phyloP scores from a whole-genome alignment of 257 asterid species.

The Petunia secreta region DNA sequence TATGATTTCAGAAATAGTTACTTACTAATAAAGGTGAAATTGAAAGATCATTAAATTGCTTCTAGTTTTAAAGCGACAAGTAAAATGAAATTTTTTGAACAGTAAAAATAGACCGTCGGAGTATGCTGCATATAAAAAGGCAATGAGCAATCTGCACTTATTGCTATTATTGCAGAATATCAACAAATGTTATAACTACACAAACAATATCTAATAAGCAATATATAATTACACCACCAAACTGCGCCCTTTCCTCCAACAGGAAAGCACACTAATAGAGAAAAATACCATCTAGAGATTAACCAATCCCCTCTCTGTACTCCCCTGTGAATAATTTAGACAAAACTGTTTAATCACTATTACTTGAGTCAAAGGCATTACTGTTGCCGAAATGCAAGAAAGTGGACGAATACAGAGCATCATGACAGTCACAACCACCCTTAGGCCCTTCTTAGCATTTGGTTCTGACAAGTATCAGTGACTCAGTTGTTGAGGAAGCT shows the following conservation, averaged over 20 bases:
- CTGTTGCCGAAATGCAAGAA: constrained; percentile 2
- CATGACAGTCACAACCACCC: constrained; percentile 8
- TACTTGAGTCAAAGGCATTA: neutral
- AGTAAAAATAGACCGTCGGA: too few species aligned
- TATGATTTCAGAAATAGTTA: too few species aligned
- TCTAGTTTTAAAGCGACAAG: too few species aligned
- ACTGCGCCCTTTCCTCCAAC: neutral
- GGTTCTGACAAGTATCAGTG: neutral
- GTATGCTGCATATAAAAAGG: too few species aligned
- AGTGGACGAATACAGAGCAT: neutral
- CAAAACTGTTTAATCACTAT: neutral
- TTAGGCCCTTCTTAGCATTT: neutral
- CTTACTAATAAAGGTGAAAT: too few species aligned
- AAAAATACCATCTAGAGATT: neutral
- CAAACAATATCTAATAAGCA: neutral
- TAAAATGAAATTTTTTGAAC: too few species aligned
- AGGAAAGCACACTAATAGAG: constrained; percentile 8
- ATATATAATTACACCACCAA: constrained; percentile 7
- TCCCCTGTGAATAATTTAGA: neutral
- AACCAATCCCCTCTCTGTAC: neutral
- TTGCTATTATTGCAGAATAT: too few species aligned
- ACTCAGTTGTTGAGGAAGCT: neutral
- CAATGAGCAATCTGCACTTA: too few species aligned
- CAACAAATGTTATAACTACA: too few species aligned
- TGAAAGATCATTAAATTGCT: too few species aligned